Evolutionary conservation across 345 rosid species (phyloP).

Genomic region (Bruguiera gymnorhiza): DNA sequence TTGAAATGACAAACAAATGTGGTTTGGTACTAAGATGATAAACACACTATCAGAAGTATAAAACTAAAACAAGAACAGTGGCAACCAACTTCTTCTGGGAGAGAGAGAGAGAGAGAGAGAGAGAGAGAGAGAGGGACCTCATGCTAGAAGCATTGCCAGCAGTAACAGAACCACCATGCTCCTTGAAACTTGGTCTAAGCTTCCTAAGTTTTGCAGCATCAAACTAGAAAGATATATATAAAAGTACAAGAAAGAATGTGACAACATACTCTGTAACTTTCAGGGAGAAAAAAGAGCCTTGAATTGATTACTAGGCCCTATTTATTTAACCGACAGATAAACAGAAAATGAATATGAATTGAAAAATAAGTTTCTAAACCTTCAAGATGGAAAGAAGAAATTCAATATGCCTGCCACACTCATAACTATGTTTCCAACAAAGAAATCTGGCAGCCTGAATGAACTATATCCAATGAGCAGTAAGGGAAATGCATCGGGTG

Average conservation of each 20-base stretch:
- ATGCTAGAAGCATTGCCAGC: conserved; percentile 37
- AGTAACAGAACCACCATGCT: conserved; percentile 24
- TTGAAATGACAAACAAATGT: neutral
- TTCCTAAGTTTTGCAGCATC: conserved; percentile 29
- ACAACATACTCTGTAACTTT: neutral
- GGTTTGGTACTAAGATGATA: neutral
- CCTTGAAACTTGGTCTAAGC: conserved; percentile 27
- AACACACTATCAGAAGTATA: neutral
- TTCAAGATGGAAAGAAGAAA: neutral
- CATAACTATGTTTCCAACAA: neutral
- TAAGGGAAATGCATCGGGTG: neutral
- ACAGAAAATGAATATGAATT: neutral
- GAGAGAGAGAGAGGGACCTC: conserved; percentile 18
- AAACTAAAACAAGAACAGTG: too few species aligned
- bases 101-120: conserved; percentile 1
- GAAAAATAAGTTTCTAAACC: neutral
- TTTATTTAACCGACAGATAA: neutral
- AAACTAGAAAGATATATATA: conserved; percentile 20
- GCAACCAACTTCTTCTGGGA: neutral
- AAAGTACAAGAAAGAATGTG: neutral
- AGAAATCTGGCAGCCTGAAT: neutral
- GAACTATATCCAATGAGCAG: neutral
- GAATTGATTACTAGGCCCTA: neutral
- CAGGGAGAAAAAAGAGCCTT: neutral
- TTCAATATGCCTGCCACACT: neutral